Conservation (phyloP, 345 rosid genomes). For the Barbarea vulgaris region DNA sequence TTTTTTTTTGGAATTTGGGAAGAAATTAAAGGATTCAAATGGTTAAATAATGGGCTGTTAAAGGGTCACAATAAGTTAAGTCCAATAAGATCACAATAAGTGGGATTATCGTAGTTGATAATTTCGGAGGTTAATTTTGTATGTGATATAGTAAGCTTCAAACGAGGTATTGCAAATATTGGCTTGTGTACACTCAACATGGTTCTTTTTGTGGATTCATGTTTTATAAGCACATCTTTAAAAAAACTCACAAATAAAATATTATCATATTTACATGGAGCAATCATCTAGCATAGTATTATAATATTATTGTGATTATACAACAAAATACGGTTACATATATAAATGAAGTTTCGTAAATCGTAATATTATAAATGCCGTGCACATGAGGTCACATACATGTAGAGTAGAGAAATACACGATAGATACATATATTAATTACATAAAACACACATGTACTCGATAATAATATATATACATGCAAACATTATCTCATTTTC, state of each 20-base stretch:
- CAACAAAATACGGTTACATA: not conserved
- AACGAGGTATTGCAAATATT: too few relatives aligned
- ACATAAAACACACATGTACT: not conserved
- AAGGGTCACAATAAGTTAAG: not conserved
- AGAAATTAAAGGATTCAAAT: not conserved
- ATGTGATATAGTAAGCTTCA: too few relatives aligned
- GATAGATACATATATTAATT: not conserved
- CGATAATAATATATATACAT: not conserved
- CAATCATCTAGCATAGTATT: not conserved
- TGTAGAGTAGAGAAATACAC: slow-evolving; percentile 7
- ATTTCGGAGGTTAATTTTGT: too few relatives aligned
- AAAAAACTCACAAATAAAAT: not conserved
- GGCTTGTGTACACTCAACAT: too few relatives aligned
- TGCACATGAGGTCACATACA: slow-evolving; percentile 23
- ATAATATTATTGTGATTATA: not conserved
- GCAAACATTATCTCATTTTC: slow-evolving; percentile 4
- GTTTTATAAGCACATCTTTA: not conserved
- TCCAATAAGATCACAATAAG: too few relatives aligned
- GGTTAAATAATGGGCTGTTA: not conserved
- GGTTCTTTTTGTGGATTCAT: not conserved
- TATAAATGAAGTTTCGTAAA: not conserved
- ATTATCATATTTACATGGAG: not conserved
- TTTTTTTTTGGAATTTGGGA: too few relatives aligned
- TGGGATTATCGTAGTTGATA: too few relatives aligned
- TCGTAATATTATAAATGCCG: slow-evolving; percentile 16